Evolutionary conservation across 768 basidiomycete genomes (phyloP).

Genomic region (Guyanaporus albipodus): DNA sequence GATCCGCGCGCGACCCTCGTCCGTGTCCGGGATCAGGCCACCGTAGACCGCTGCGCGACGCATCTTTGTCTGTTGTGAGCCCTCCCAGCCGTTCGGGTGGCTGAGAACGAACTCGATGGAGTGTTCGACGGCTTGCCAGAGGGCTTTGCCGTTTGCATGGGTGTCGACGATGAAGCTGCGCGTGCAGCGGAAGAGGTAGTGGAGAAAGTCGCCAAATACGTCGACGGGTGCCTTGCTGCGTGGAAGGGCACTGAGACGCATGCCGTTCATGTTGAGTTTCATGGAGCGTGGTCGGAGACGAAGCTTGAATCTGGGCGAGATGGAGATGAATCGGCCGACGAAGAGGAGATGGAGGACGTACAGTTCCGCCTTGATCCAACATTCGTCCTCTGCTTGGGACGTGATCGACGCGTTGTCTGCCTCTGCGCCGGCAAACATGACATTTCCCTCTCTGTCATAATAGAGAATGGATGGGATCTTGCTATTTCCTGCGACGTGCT

Average conservation of each 20-base stretch:
- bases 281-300: slow-evolving; percentile 73
- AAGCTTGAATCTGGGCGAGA: slow-evolving; percentile 62
- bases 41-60: slow-evolving; percentile 68
- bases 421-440: slow-evolving; percentile 75
- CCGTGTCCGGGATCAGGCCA: slow-evolving; percentile 69
- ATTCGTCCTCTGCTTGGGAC: slow-evolving; percentile 71
- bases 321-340: background rate
- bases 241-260: slow-evolving; percentile 68
- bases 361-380: slow-evolving; percentile 75
- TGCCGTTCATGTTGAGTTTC: slow-evolving; percentile 81
- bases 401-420: slow-evolving; percentile 56
- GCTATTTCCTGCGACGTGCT: slow-evolving; percentile 80
- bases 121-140: slow-evolving; percentile 69
- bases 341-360: slow-evolving; percentile 35
- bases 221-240: slow-evolving; percentile 64
- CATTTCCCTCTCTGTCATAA: slow-evolving; percentile 60
- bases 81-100: slow-evolving; percentile 83
- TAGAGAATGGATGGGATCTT: slow-evolving; percentile 80
- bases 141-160: slow-evolving; percentile 67
- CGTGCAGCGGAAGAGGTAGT: slow-evolving; percentile 71
- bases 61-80: slow-evolving; percentile 72
- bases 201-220: slow-evolving; percentile 77
- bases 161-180: slow-evolving; percentile 74
- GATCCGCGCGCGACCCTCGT: slow-evolving; percentile 67
- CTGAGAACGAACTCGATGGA: slow-evolving; percentile 72